Evolutionary conservation across 75 land plant species (phyloP).

Genomic region (Sequoia sempervirens): DNA sequence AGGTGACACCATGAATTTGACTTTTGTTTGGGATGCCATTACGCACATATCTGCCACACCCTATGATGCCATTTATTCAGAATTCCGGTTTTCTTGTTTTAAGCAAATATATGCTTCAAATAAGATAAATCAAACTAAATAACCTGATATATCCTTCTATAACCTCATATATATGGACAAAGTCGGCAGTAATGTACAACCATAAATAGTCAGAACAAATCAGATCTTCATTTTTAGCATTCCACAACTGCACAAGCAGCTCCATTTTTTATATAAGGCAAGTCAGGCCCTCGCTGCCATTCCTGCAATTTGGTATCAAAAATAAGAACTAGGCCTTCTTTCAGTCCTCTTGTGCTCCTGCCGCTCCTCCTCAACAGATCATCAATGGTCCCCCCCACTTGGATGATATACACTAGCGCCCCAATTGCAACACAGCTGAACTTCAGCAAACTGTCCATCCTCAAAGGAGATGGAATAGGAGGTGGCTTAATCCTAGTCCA

Average conservation of each 20-base stretch:
- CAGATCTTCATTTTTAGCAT: constrained; percentile 26
- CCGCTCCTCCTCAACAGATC: constrained; percentile 59
- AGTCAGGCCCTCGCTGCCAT: constrained; percentile 71
- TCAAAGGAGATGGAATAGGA: constrained; percentile 63
- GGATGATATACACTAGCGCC: constrained; percentile 50
- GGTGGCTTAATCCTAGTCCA: constrained; percentile 64
- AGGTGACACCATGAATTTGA: background rate
- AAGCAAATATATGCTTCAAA: background rate
- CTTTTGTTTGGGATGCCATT: background rate
- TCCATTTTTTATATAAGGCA: constrained; percentile 66
- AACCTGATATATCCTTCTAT: background rate
- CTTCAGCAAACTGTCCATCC: constrained; percentile 60
- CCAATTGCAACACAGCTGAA: constrained; percentile 70
- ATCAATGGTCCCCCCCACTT: constrained; percentile 65
- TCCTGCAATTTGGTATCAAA: constrained; percentile 56
- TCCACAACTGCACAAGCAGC: constrained; percentile 71
- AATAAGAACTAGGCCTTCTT: constrained; percentile 67
- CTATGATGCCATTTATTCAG: background rate
- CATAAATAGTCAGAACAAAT: background rate
- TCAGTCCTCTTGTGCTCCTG: constrained; percentile 39
- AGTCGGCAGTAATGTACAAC: background rate
- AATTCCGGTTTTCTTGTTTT: background rate
- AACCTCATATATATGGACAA: background rate
- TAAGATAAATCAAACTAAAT: background rate
- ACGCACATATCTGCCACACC: background rate